phyloP scores from a whole-genome alignment of 306 rosid genomes.

The Canavalia gladiata region DNA sequence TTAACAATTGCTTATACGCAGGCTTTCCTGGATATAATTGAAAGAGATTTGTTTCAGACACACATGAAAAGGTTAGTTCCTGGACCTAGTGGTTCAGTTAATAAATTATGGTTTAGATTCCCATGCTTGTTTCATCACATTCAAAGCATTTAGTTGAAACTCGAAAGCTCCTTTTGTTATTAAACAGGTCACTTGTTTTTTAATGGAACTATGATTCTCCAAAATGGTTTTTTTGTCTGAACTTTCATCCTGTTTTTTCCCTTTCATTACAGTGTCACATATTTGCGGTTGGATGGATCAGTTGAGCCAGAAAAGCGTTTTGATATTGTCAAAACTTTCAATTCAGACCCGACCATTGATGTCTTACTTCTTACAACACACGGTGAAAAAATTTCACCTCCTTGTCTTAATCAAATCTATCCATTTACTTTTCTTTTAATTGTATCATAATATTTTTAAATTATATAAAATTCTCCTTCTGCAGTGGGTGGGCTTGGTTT shows the following conservation, averaged over 20 bases:
- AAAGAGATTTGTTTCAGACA: slow-evolving; percentile 87
- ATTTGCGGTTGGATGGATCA: slow-evolving; percentile 95
- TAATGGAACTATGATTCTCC: slow-evolving; percentile 34
- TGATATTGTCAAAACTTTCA: slow-evolving; percentile 93
- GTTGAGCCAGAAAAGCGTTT: slow-evolving; percentile 90
- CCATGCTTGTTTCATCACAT: slow-evolving; percentile 28
- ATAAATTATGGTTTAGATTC: slow-evolving; percentile 28
- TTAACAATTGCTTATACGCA: slow-evolving; percentile 57
- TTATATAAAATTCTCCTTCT: slow-evolving; percentile 43
- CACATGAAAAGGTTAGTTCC: slow-evolving; percentile 85
- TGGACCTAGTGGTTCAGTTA: slow-evolving; percentile 34
- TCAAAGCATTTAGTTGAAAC: slow-evolving; percentile 8
- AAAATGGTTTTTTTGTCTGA: slow-evolving; percentile 7
- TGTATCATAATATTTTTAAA: slow-evolving; percentile 23
- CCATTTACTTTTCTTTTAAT: slow-evolving; percentile 16
- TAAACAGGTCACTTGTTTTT: slow-evolving; percentile 4
- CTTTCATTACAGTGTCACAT: slow-evolving; percentile 69
- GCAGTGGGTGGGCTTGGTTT: slow-evolving; percentile 98
- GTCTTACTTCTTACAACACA: slow-evolving; percentile 92
- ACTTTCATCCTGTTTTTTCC: slow-evolving; percentile 4
- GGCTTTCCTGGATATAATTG: slow-evolving; percentile 96
- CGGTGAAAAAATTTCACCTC: slow-evolving; percentile 57
- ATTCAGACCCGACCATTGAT: slow-evolving; percentile 98
- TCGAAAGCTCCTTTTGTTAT: slow-evolving; percentile 35
- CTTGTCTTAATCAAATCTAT: not conserved